These are phyloP conservation scores for Ettlia oleoabundans DNA, from an alignment of 139 green algal genomes.

Conservation along the genomic window DNA sequence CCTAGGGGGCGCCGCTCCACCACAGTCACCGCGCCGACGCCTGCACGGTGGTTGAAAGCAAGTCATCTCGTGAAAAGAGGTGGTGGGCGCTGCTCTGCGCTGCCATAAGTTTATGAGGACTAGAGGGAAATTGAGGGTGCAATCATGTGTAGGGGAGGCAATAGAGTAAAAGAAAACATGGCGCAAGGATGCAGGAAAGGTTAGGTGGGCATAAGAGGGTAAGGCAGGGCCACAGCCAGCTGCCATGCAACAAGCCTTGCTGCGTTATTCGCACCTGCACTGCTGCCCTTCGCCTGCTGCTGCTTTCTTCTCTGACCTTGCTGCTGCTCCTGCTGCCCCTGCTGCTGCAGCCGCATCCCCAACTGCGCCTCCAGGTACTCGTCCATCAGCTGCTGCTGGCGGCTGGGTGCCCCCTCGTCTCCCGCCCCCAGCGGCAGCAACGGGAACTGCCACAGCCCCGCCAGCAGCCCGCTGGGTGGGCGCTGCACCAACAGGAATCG, in stretches of 20 bases:
- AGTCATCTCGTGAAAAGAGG: too few species aligned
- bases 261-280: too few species aligned
- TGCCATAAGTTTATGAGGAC: too few species aligned
- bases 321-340: neutral
- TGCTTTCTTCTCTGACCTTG: neutral
- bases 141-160: too few species aligned
- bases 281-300: neutral
- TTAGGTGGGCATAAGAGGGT: too few species aligned
- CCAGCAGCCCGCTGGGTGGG: constrained; percentile 66
- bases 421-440: constrained; percentile 20
- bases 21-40: constrained; percentile 52
- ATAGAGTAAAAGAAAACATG: too few species aligned
- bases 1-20: constrained; percentile 51
- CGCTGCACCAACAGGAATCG: constrained; percentile 70
- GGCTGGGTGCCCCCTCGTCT: neutral
- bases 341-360: constrained; percentile 15
- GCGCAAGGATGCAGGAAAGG: too few species aligned
- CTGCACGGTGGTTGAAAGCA: neutral
- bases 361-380: constrained; percentile 23
- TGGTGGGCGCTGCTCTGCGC: too few species aligned
- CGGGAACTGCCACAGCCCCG: constrained; percentile 82
- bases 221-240: too few species aligned
- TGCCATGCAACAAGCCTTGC: too few species aligned
- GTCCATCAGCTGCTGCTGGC: constrained; percentile 18
- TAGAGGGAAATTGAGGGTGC: too few species aligned